These are phyloP conservation scores for Coffea eugenioides DNA, from an alignment of 257 asterid genomes.

Conservation along the genomic window DNA sequence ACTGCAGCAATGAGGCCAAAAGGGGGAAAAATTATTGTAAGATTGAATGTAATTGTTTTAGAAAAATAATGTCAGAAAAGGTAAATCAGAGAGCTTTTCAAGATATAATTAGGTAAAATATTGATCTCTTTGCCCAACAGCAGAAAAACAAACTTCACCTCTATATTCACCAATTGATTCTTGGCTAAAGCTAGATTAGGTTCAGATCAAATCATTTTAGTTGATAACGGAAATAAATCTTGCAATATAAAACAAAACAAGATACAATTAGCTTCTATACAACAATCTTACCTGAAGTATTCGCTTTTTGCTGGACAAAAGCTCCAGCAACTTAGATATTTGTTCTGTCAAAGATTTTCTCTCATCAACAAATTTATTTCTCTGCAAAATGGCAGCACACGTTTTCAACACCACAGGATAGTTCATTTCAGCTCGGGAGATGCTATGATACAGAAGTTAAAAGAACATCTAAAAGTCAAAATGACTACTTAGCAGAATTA, in stretches of 20 bases:
- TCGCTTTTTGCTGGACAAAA: conserved; percentile 75
- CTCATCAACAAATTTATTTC: conserved; percentile 86
- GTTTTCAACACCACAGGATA: neutral
- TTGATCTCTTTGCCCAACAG: neutral
- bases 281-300: conserved; percentile 62
- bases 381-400: conserved; percentile 43
- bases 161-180: neutral
- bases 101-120: neutral
- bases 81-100: neutral
- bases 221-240: neutral
- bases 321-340: conserved; percentile 72
- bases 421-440: neutral
- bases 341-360: conserved; percentile 69
- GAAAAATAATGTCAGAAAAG: neutral
- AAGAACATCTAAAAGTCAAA: neutral
- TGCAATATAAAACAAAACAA: neutral
- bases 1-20: neutral
- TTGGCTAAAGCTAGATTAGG: neutral
- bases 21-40: neutral
- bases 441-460: neutral
- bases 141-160: neutral
- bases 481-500: neutral
- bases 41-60: neutral
- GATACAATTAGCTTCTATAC: neutral
- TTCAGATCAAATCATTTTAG: neutral